Conservation (phyloP, 441 rosid genomes). For the Adansonia madagascariensis region DNA sequence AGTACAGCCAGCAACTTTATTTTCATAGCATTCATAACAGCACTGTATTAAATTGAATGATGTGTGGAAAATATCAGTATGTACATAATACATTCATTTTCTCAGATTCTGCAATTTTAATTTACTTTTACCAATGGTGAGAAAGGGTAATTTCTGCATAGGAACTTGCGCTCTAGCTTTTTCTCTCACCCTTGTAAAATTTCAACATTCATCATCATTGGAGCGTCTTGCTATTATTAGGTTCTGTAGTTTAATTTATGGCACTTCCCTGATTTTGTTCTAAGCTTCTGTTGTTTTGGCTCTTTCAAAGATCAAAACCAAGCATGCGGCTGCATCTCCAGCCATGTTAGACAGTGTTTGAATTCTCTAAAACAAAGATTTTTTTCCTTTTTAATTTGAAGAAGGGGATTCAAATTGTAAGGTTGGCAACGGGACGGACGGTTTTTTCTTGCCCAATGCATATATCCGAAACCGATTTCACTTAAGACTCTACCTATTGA, state of each 20-base stretch:
- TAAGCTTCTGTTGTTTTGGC: neutral
- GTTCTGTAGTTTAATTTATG: neutral
- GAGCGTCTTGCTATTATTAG: neutral
- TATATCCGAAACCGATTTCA: too few species aligned
- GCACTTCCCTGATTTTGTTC: neutral
- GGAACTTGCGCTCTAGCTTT: too few species aligned
- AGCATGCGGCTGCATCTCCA: neutral
- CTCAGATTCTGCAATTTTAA: neutral
- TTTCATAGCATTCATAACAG: neutral
- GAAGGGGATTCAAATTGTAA: neutral
- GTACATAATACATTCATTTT: neutral
- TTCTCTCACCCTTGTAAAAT: neutral
- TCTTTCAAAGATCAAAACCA: neutral
- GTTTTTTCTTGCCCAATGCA: too few species aligned
- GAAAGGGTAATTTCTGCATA: neutral
- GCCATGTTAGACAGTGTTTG: neutral
- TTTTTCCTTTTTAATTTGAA: neutral
- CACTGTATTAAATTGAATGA: neutral
- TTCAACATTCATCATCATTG: neutral
- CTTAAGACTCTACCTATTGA: too few species aligned
- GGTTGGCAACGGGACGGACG: too few species aligned
- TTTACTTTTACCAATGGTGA: neutral
- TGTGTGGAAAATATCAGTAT: neutral
- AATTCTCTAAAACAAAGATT: neutral
- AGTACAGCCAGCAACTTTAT: neutral